Percentiles rank a stretch among this genome's conserved stretches.
These are phyloP conservation scores for Annona squamosa DNA, from an alignment of 164 flowering plant species.

Conservation along the genomic window DNA sequence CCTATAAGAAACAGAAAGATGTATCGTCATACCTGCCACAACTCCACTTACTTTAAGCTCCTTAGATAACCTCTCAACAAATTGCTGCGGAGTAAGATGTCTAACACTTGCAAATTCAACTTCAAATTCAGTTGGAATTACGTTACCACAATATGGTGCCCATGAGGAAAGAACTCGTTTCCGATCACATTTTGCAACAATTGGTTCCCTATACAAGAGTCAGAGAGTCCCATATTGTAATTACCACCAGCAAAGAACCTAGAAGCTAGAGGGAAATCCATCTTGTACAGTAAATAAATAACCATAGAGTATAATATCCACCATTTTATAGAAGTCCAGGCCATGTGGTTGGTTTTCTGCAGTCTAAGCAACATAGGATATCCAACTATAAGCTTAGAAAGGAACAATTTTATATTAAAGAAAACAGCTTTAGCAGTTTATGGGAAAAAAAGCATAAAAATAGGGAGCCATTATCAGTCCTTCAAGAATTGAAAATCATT, in stretches of 20 bases:
- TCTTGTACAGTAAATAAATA: too few relatives aligned
- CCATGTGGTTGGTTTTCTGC: not conserved
- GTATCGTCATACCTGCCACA: conserved; percentile 67
- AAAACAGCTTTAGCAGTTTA: too few relatives aligned
- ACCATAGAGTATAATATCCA: too few relatives aligned
- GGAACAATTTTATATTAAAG: too few relatives aligned
- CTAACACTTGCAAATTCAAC: conserved; percentile 79
- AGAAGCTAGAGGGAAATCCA: too few relatives aligned
- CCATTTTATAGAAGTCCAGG: not conserved
- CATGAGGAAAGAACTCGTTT: conserved; percentile 74
- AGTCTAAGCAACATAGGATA: too few relatives aligned
- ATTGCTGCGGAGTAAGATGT: conserved; percentile 71
- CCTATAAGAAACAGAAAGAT: not conserved
- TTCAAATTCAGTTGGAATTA: conserved; percentile 53
- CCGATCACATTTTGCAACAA: conserved; percentile 88
- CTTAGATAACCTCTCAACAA: conserved; percentile 73
- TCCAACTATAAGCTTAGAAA: too few relatives aligned
- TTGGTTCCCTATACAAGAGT: conserved; percentile 54
- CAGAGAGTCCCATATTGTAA: not conserved
- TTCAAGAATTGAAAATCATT: too few relatives aligned
- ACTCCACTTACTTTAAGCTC: conserved; percentile 84
- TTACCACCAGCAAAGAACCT: not conserved
- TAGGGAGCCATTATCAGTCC: too few relatives aligned
- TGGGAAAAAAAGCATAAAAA: too few relatives aligned
- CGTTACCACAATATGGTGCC: conserved; percentile 65